Percentiles rank a stretch among this genome's conserved stretches.
These are phyloP conservation scores for Tagetes patula DNA, from an alignment of 129 eudicot genomes.

Conservation along the genomic window DNA sequence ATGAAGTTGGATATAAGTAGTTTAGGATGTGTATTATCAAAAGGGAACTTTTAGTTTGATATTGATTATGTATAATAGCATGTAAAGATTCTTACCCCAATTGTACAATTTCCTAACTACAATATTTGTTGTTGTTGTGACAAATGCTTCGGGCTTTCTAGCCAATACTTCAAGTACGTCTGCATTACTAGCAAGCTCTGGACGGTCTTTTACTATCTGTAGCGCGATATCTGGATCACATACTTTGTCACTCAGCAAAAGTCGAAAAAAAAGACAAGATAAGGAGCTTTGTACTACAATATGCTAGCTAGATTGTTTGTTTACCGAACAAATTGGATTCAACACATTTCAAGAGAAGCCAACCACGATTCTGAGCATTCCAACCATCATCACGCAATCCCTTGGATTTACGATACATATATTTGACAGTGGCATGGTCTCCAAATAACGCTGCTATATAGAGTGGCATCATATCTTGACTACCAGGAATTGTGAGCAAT, in stretches of 20 bases:
- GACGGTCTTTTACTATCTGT: slow-evolving; percentile 6
- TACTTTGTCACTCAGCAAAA: too few relatives aligned
- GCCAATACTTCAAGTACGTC: slow-evolving; percentile 36
- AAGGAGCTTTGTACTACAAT: too few relatives aligned
- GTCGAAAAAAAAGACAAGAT: neutral
- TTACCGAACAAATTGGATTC: slow-evolving; percentile 7
- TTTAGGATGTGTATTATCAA: too few relatives aligned
- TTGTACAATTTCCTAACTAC: slow-evolving; percentile 9
- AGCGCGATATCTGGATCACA: slow-evolving; percentile 27
- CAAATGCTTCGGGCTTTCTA: slow-evolving; percentile 34
- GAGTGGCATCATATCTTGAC: neutral
- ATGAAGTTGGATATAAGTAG: neutral
- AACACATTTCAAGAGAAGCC: slow-evolving; percentile 5
- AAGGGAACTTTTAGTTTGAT: too few relatives aligned
- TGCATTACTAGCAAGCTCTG: neutral
- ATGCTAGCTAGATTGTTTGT: neutral
- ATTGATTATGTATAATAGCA: too few relatives aligned
- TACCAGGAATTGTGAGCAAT: neutral
- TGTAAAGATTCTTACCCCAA: slow-evolving; percentile 21
- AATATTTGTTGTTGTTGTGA: neutral
- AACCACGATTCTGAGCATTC: neutral
- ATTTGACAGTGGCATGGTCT: neutral
- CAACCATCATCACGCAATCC: neutral
- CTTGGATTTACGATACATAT: neutral
- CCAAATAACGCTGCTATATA: slow-evolving; percentile 1